Base-by-base conservation (phyloP, 1,284 basidiomycete genomes). In the Leccinum solheimii region DNA sequence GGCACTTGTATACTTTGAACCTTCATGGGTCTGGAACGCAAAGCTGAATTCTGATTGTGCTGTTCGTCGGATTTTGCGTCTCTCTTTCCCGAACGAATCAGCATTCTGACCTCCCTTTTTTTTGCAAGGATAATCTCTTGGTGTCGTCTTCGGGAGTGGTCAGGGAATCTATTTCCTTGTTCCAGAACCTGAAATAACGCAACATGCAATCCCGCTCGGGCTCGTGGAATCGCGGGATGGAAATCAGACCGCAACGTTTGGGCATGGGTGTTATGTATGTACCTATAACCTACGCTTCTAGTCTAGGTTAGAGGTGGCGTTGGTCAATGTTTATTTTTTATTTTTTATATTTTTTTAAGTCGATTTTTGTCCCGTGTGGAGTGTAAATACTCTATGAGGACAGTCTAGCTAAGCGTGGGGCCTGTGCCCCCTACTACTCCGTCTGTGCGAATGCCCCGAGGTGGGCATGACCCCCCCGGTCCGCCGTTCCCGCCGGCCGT, bases 1-100 rank as follows among this genome's bases (percentile, higher is more conserved):
- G 23, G 63, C 55, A 32, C 16, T 68, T 19, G 27, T 59, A 13
- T 60, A 66, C 27, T 69, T 38, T 43, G 64, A 69, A n/a, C 61
- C 56, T 13, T 57, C 49, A n/a, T 67, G 61, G 56, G 3, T 53
- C 13, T 26, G 36, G 7, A 68, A 67, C 14, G n/a, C 58, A 1
- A 21, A 9, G 5, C 8, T 68, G 10, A 43, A 3, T 23, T 67
- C 66, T 45, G 5, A 5, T 9, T 67, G 66, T 21, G 3, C 51
- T 32, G 67, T 64, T 19, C 6, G 67, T 65, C 9, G 9, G 27
- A 30, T 48, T 52, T 34, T 27, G 6, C 19, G 0, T 32, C 14
- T 6, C 14, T 53, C 32, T 23, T 21, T 27, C 5, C 19, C 19
- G 2, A 14, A 19, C 32, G 14, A 30, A 7, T 4, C 27, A 1